These are phyloP conservation scores for Magnusiomyces suaveolens DNA, from an alignment of 1,139 yeast genomes.

Conservation along the genomic window DNA sequence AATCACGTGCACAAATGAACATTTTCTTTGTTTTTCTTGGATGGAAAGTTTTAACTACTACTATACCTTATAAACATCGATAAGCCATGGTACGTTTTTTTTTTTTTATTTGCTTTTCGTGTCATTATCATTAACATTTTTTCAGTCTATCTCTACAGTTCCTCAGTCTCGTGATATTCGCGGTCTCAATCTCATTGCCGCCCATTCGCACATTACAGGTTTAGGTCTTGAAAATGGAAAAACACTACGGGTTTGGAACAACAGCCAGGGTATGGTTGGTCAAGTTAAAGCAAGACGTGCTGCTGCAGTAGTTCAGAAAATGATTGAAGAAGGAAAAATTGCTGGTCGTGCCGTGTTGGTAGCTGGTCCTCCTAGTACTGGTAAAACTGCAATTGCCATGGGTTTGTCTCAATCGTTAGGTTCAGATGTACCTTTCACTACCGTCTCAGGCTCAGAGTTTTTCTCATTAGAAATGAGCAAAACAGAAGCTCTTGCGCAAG, in stretches of 20 bases:
- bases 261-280: conserved; percentile 94
- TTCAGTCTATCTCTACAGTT: conserved; percentile 29
- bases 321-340: conserved; percentile 88
- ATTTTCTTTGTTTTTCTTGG: too few species aligned
- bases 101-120: too few species aligned
- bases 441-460: conserved; percentile 88
- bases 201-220: conserved; percentile 94
- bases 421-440: conserved; percentile 87
- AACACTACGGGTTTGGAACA: conserved; percentile 67
- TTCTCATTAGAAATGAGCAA: conserved; percentile 85
- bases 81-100: too few species aligned
- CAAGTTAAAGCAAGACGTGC: conserved; percentile 92
- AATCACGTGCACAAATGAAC: too few species aligned
- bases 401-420: conserved; percentile 89
- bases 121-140: too few species aligned
- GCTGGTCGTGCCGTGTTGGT: conserved; percentile 94
- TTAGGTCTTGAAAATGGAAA: conserved; percentile 72
- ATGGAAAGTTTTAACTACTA: too few species aligned
- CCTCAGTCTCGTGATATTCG: conserved; percentile 34
- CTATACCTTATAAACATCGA: too few species aligned
- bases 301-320: conserved; percentile 84
- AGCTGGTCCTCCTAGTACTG: conserved; percentile 98
- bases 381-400: conserved; percentile 98
- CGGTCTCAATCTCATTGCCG: conserved; percentile 55
- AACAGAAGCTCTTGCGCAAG: conserved; percentile 93